Evolutionary conservation across 2,329 filamentous ascomycete species (phyloP).

Genomic region (Plenodomus lindquistii): DNA sequence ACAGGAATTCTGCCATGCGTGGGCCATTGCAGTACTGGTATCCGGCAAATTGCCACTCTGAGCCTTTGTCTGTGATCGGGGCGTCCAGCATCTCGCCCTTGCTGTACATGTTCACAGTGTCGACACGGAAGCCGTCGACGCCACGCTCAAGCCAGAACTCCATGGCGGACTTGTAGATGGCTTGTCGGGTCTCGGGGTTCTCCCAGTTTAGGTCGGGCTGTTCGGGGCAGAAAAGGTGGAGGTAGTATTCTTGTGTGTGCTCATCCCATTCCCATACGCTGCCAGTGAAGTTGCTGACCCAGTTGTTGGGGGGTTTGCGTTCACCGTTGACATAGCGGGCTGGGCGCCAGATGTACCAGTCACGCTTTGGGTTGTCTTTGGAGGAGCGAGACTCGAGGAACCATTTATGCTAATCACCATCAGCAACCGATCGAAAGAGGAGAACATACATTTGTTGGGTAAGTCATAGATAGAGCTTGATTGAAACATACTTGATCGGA

Average conservation of each 20-base stretch:
- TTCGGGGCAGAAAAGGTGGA: constrained; percentile 73
- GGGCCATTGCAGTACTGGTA: constrained; percentile 70
- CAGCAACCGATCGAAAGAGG: neutral
- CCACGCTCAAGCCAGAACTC: constrained; percentile 78
- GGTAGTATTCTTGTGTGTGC: constrained; percentile 71
- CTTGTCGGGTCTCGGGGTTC: constrained; percentile 66
- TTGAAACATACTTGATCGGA: constrained; percentile 38
- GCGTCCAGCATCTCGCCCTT: constrained; percentile 41
- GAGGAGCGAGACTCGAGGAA: constrained; percentile 60
- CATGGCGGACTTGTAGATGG: constrained; percentile 71
- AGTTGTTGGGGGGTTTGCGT: constrained; percentile 75
- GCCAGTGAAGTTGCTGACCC: constrained; percentile 66
- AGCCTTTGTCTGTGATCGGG: constrained; percentile 34
- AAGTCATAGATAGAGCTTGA: too few species aligned
- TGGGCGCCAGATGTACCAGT: constrained; percentile 61
- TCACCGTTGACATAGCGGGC: constrained; percentile 57
- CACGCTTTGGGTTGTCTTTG: constrained; percentile 54
- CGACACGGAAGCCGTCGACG: constrained; percentile 54
- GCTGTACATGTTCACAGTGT: constrained; percentile 45
- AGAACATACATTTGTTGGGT: neutral
- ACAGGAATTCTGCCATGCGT: constrained; percentile 68
- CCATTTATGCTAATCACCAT: constrained; percentile 53
- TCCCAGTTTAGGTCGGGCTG: constrained; percentile 91
- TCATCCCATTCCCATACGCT: constrained; percentile 73
- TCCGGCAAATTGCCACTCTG: constrained; percentile 41